Evolutionary conservation across 768 basidiomycete species (phyloP), one percentile per base, ranked within the genome.

Genomic region (Russula compacta): DNA sequence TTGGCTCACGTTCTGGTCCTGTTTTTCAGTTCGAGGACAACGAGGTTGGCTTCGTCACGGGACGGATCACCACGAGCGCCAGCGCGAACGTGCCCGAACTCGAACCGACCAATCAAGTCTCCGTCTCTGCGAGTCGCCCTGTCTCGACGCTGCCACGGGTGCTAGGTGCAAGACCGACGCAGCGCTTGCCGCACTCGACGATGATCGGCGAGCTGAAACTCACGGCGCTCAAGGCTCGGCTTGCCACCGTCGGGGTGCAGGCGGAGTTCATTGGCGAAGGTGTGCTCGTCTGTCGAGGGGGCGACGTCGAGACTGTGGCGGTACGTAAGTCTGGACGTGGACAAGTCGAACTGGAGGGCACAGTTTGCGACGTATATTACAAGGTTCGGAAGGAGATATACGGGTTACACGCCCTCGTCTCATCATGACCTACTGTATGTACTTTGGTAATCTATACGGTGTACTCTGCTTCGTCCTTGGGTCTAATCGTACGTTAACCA

Each of bases 131-230:
- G 11, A 56, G 38, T 6, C 32, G 3, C n/a, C 57, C 58, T 9
- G 58, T 68, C 4, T 67, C 74, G 12, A 63, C 67, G 1, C 64
- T 71, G 44, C 74, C 74, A 21, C 81, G 76, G 19, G 75, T 77
- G 38, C 78, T 89, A 21, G 88, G 86, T 17, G 80, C 84, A n/a
- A 82, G 89, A 35, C 79, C 84, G 15, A 76, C 81, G 19, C 78
- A 82, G 10, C 75, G 82, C 2, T 77, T 98, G 3, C 92, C 93
- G 1, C 83, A 85, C 61, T 95, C 95, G 0, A 90, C 95, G 7
- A 95, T 98, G 86, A 97, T 99, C 58, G 97, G 97, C 53, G 97
- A 98, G 69, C 82, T 99, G 44, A 94, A 97, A 71, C 78, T 99
- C 33, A 94, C 93, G 0, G 81, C 83, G 2, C 80, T 99, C 50